Conservation (phyloP, 2,329 filamentous ascomycete species). For the Zasmidium citrigriseum region DNA sequence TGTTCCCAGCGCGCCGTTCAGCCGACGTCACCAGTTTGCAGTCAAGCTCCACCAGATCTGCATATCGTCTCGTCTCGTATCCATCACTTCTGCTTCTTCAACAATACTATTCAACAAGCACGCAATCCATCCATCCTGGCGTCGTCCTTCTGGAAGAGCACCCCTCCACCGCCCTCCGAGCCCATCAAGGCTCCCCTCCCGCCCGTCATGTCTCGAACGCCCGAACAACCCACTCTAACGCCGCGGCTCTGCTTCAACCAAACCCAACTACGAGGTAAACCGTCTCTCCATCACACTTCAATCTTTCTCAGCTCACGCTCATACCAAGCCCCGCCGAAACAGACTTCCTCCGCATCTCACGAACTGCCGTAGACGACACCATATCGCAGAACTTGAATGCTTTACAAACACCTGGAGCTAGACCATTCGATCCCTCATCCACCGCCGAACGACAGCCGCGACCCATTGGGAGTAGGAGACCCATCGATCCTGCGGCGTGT, state of each 20-base stretch:
- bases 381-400: constrained; percentile 94
- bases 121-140: constrained; percentile 27
- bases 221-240: constrained; percentile 43
- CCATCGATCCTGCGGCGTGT: constrained; percentile 66
- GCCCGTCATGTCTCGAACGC: constrained; percentile 43
- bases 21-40: background rate
- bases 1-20: constrained; percentile 1
- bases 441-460: constrained; percentile 65
- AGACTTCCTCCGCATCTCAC: constrained; percentile 91
- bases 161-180: constrained; percentile 6
- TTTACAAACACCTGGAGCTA: constrained; percentile 70
- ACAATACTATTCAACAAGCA: background rate
- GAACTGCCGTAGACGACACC: constrained; percentile 84
- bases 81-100: background rate
- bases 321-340: constrained; percentile 28
- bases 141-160: constrained; percentile 30
- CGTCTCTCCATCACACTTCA: background rate
- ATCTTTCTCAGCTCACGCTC: constrained; percentile 30
- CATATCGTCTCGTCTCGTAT: background rate
- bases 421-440: constrained; percentile 76
- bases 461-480: constrained; percentile 44
- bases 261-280: constrained; percentile 50
- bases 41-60: background rate
- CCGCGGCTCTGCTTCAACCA: constrained; percentile 56
- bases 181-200: background rate